These are phyloP conservation scores for Canavalia gladiata DNA, from an alignment of 306 rosid species.

Conservation along the genomic window DNA sequence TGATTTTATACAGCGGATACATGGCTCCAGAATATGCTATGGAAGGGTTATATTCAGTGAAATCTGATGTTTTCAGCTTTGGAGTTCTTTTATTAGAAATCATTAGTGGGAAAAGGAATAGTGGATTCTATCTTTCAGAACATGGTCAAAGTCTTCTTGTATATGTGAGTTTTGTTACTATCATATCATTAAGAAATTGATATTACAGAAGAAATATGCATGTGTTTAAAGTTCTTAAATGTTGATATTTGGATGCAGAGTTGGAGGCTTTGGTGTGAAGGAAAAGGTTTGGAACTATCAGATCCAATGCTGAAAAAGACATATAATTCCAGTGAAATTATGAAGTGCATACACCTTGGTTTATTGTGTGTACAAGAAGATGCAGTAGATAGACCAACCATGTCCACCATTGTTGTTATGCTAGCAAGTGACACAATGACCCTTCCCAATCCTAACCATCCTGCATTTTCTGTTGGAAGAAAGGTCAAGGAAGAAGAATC, in stretches of 20 bases:
- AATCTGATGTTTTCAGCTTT: conserved; percentile 60
- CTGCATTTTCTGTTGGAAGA: conserved; percentile 57
- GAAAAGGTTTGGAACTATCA: conserved; percentile 52
- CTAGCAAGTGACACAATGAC: conserved; percentile 50
- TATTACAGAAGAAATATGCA: background rate
- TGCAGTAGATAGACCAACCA: conserved; percentile 62
- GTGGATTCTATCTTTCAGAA: conserved; percentile 44
- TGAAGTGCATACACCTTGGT: conserved; percentile 59
- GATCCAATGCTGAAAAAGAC: conserved; percentile 55
- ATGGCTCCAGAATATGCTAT: conserved; percentile 68
- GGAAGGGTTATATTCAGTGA: conserved; percentile 54
- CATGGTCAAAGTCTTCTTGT: conserved; percentile 54
- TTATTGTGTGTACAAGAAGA: conserved; percentile 70
- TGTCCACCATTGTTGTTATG: conserved; percentile 58
- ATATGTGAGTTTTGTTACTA: conserved; percentile 37
- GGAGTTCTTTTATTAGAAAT: conserved; percentile 61
- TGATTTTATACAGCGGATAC: conserved; percentile 54
- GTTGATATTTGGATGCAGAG: conserved; percentile 49
- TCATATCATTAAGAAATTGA: background rate
- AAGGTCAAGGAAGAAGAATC: conserved; percentile 29
- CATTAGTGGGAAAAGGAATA: conserved; percentile 51
- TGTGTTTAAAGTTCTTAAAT: background rate
- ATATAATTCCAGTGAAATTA: conserved; percentile 37
- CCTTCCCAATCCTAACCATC: conserved; percentile 61
- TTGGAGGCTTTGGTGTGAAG: conserved; percentile 67